Evolutionary conservation across 257 asterid genomes (phyloP), one percentile per base, ranked within the genome.

Genomic region (Oldenlandia corymbosa): DNA sequence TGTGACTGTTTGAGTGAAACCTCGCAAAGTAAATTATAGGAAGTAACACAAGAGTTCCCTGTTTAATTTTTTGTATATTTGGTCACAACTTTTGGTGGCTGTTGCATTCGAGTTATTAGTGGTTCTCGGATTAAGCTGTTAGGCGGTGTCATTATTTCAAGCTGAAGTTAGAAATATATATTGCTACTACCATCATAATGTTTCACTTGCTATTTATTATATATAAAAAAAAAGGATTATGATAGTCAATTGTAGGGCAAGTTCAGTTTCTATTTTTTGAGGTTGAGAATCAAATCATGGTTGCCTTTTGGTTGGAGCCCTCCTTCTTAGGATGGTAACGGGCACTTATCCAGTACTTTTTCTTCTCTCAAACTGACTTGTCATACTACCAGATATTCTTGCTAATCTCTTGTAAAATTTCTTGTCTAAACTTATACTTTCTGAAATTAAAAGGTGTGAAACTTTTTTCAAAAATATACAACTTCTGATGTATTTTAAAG

Each of bases 381-480:
- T 32, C 9, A 2, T 18, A 49, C 46, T 11, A 32, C 60, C 10
- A 13, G 14, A 9, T 37, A 10, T 59, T 54, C 30, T 18, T n/a
- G 37, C n/a, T 34, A 30, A 32, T 28, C 24, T 39, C 18, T 5
- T 2, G 14, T 50, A 21, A 24, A 26, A 48, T n/a, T 31, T 39
- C 7, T 59, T 68, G 12, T 53, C 37, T 62, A 58, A 17, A 10
- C 17, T 51, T 10, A 6, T 69, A 45, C 34, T 68, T 52, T n/a
- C 57, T 47, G 34, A 12, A 10, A 12, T 13, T 68, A 13, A 45
- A 10, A n/a, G n/a, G n/a, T n/a, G n/a, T n/a, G n/a, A n/a, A n/a
- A n/a, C n/a, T n/a, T n/a, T n/a, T n/a, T n/a, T n/a, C n/a, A n/a
- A n/a, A n/a, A n/a, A n/a, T n/a, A n/a, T n/a, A n/a, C n/a, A n/a